Percentiles rank a stretch among this genome's conserved stretches.
Conservation (phyloP, 495 filamentous ascomycete species). For the Cercophora sp. region DNA sequence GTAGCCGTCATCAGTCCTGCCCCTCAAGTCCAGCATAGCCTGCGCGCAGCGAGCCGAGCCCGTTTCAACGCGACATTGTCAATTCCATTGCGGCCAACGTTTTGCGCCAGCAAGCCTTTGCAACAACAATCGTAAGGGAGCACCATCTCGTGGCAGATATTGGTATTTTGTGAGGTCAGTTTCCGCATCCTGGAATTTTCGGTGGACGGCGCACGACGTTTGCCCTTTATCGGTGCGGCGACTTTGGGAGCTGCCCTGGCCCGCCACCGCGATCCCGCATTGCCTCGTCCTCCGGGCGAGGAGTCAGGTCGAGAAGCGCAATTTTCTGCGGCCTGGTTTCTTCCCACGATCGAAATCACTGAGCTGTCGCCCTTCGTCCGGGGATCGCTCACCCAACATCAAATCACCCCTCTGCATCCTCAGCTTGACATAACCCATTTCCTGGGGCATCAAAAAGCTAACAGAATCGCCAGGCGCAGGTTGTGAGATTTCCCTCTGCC, state of each 20-base stretch:
- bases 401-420: constrained; percentile 14
- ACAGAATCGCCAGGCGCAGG: constrained; percentile 7
- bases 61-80: too few relatives aligned
- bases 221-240: not conserved
- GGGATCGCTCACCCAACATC: constrained; percentile 12
- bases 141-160: too few relatives aligned
- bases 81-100: too few relatives aligned
- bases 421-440: constrained; percentile 12
- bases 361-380: constrained; percentile 10
- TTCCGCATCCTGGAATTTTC: not conserved
- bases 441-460: constrained; percentile 18
- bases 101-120: too few relatives aligned
- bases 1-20: too few relatives aligned
- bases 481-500: constrained; percentile 5
- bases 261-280: constrained; percentile 17
- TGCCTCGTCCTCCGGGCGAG: not conserved
- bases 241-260: not conserved
- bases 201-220: too few relatives aligned
- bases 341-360: too few relatives aligned
- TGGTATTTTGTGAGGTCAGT: not conserved
- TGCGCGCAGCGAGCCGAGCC: too few relatives aligned
- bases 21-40: too few relatives aligned
- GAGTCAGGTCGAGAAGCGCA: constrained; percentile 14
- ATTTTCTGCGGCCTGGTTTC: constrained; percentile 13
- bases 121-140: too few relatives aligned